Evolutionary conservation across 495 filamentous ascomycete genomes (phyloP), one percentile per base, ranked within the genome.

Genomic region (Xylaria venustula): DNA sequence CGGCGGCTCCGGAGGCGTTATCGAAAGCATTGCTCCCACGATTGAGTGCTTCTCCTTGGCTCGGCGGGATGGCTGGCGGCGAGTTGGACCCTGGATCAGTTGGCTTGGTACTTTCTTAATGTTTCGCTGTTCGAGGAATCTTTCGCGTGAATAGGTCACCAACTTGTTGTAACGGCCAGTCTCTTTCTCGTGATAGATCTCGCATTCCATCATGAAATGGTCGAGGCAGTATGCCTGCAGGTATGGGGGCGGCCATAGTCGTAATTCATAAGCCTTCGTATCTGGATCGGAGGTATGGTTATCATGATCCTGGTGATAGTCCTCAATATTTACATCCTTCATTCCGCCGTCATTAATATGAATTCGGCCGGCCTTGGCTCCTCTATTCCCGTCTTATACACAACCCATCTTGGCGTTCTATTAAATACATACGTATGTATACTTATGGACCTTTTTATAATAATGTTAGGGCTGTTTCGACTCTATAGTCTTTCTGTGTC

Each of bases 191-290:
- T 61, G 41, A 49, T 54, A 54, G 40, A 44, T 61, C 19, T 61
- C 32, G 28, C 58, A 61, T 61, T 61, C 58, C 30, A 22, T 30
- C 11, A 61, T 14, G 22, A 61, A 61, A 48, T 54, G 58, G 11
- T 53, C 49, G 15, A 61, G 58, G 34, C 58, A 61, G 40, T 61
- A 61, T 3, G 48, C 48, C 19, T 61, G 48, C 22, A 53, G 26
- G 12, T 22, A 28, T 6, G 37, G 49, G 23, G 58, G 50, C 2
- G 58, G 58, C 49, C 58, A 61, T 44, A 54, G 20, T 42, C 57
- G 36, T 51, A 37, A 36, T 14, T 37, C 22, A n/a, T 50, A 15
- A 12, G 46, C 32, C 26, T 3, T 41, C n/a, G 20, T 15, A 1
- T 41, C 22, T 28, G 1, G 2, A 12, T 26, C n/a, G 9, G n/a